Evolutionary conservation across 2,329 filamentous ascomycete genomes (phyloP), one percentile per base, ranked within the genome.

Genomic region (Triangularia setosa): DNA sequence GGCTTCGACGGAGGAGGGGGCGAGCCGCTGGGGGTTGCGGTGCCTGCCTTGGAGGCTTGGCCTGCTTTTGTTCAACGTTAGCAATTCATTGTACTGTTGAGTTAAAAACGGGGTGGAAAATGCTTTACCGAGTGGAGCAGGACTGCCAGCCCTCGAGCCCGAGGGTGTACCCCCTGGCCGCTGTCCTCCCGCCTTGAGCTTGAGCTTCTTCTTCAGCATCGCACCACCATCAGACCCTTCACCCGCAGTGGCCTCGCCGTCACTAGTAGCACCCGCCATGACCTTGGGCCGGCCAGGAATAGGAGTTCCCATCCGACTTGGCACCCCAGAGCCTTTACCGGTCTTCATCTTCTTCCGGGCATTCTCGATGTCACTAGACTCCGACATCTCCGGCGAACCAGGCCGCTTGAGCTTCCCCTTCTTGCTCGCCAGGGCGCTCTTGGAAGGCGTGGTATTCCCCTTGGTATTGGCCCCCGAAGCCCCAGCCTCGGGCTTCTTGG

Each of bases 311-410:
- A 83, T 79, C 21, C 85, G 83, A 65, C 85, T 87, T 9, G 77
- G 78, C 61, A 79, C 79, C 1, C 80, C 75, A 14, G 83, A 82
- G 16, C 77, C 77, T 67, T 86, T 67, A 12, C 57, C 84, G 74
- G 90, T 90, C 79, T 89, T 91, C 73, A 90, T 86, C 74, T 84
- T 86, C 78, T 95, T 93, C 69, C 90, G 89, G 24, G 88, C 87
- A 0, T 91, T 94, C 75, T 98, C 94, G 70, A 93, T 96, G 61
- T 92, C 94, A 74, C 92, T 96, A 9, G 92, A 92, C 74, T 98
- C 94, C 1, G 93, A 97, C 30, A 91, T 83, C 68, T 93, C 90
- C 2, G 93, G 92, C 16, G 93, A 97, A 18, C 93, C 92, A 30
- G 91, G 85, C 28, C 94, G 88, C 79, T 97, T 97, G 60, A 94